Base-by-base conservation (phyloP, 2,329 filamentous ascomycete genomes). In the Alternaria incomplexa region DNA sequence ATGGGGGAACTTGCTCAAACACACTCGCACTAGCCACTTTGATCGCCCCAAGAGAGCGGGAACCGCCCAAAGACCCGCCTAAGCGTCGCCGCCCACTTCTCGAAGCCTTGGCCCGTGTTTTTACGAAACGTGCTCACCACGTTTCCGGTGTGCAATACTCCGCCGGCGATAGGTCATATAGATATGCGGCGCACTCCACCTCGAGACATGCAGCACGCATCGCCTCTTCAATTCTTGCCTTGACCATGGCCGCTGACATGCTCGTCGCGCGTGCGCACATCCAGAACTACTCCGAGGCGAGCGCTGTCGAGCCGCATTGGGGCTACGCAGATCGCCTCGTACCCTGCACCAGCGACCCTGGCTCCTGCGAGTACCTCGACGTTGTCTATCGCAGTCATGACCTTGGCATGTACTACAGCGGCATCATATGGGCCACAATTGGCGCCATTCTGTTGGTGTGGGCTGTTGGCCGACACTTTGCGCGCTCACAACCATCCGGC, bases 331-430 rank as follows among this genome's bases (percentile, higher is more conserved):
- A 81, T 56, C 83, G 87, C 20, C 80, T 83, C 2, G 54, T 88
- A 1, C 88, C 87, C 23, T 90, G 88, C 73, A 85, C 81, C 23
- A 88, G 83, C 63, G 87, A 89, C 73, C 70, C 79, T 0, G 87
- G 86, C 2, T 85, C 85, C 6, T 90, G 88, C 72, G 83, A 78
- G 36, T 90, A 90, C 72, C 80, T 88, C 26, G 85, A 87, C 67
- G 79, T 79, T 5, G 85, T 88, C 12, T 89, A 88, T 67, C 78
- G 79, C 56, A 82, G 81, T 64, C 86, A 88, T 70, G 85, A 86
- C 68, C 61, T 83, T 4, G 83, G 83, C 4, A 86, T 88, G 82
- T 76, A 85, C 3, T 88, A 88, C 73, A 84, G 81, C 0, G 85
- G 84, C 65, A 87, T 88, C 62, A 69, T 88, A 46, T 89, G 87